Percentiles rank a stretch among this genome's conserved stretches.
These are phyloP conservation scores for Xylaria sp. DNA, from an alignment of 2,329 filamentous ascomycete genomes.

Conservation along the genomic window DNA sequence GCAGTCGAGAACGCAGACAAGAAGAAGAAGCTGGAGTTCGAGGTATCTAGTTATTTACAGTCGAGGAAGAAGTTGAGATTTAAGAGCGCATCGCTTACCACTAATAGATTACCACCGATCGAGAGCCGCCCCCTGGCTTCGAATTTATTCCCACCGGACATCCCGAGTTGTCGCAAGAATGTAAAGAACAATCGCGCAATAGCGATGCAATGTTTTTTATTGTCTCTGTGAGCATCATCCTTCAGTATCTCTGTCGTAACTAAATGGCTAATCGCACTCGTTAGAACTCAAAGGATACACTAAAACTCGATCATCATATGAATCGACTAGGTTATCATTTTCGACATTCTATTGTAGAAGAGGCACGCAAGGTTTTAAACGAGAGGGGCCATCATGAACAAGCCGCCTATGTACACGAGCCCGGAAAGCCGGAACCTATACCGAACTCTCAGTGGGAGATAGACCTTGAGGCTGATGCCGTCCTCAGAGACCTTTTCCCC, in stretches of 20 bases:
- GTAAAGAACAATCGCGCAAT: slow-evolving; percentile 73
- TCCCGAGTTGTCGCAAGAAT: slow-evolving; percentile 67
- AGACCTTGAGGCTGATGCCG: slow-evolving; percentile 69
- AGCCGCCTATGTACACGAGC: slow-evolving; percentile 41
- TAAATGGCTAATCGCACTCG: slow-evolving; percentile 31
- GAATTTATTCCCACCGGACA: slow-evolving; percentile 72
- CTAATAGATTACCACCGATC: slow-evolving; percentile 62
- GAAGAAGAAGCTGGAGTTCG: slow-evolving; percentile 70
- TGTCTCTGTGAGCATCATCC: slow-evolving; percentile 64
- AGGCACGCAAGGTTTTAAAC: slow-evolving; percentile 54
- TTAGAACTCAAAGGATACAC: slow-evolving; percentile 50
- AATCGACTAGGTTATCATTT: slow-evolving; percentile 71
- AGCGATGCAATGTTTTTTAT: slow-evolving; percentile 72
- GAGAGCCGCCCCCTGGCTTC: slow-evolving; percentile 67
- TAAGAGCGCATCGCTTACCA: slow-evolving; percentile 39
- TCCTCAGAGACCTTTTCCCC: slow-evolving; percentile 71
- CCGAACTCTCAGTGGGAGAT: slow-evolving; percentile 69
- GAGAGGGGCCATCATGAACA: slow-evolving; percentile 43
- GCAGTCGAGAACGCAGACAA: slow-evolving; percentile 72
- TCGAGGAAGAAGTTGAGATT: neutral
- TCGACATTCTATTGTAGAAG: slow-evolving; percentile 66
- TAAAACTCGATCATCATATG: slow-evolving; percentile 61
- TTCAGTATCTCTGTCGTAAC: slow-evolving; percentile 36
- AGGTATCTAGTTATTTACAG: slow-evolving; percentile 57
- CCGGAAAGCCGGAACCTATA: slow-evolving; percentile 64